Base-by-base conservation (phyloP, 257 asterid genomes). In the Fraxinus cuspidata region DNA sequence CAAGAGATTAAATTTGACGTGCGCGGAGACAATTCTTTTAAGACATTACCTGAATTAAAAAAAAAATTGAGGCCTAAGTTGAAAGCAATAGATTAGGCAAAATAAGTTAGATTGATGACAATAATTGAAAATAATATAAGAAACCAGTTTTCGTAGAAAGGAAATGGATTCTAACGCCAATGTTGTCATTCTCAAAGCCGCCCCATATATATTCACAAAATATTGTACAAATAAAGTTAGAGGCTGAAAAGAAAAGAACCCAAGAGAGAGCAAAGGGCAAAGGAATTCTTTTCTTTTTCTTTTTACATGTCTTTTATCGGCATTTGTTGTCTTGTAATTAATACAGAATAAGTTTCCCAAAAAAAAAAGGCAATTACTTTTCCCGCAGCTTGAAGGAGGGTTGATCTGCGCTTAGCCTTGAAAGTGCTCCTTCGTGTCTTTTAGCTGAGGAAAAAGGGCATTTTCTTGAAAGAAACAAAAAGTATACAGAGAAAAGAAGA, bases 301-400 rank as follows among this genome's bases (percentile, higher is more conserved):
- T 65, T 71, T 77, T 79, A 32, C 35, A 1, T 29, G 5, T 77
- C 64, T 72, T 79, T 78, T 71, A 60, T 74, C 47, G 70, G 73
- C 86, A 69, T 86, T 79, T 80, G 75, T 73, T 80, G 81, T 83
- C 82, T 79, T 79, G 80, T 85, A 42, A 44, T 79, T 80, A 18
- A 67, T 21, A 23, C 29, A 23, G 32, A 79, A 7, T 37, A 32
- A 29, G 34, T 31, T 31, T 31, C 5, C 40, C 15, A 9, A 10
- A 40, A 38, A 7, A 0, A 40, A 40, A 40, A 9, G 84, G 80
- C 75, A 74, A 74, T 71, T 77, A 85, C 78, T 80, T 79, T 81
- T 75, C 86, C 73, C 77, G 76, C 84, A 74, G 76, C 85, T 84
- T 58, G 18, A 51, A 51, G 53, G 75, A 74, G 86, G 81, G 78